Evolutionary conservation across 805 yeast genomes (phyloP).

Genomic region (Pichia ethanolica): DNA sequence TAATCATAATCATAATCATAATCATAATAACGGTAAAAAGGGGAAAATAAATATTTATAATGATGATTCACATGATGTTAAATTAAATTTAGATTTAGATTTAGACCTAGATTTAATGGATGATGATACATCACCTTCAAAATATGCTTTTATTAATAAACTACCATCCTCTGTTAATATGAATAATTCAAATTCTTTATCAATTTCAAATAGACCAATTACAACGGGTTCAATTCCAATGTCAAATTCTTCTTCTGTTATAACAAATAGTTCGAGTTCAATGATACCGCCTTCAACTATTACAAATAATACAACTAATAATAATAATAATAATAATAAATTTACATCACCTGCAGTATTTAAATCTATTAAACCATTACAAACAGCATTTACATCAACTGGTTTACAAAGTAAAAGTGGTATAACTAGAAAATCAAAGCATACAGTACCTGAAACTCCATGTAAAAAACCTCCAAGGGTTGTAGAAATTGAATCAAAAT

Average conservation of each 20-base stretch:
- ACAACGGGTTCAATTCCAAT: conserved; percentile 5
- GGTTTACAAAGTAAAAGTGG: conserved; percentile 59
- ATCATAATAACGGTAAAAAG: no score
- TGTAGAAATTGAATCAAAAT: conserved; percentile 12
- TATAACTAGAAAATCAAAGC: conserved; percentile 27
- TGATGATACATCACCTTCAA: conserved; percentile 10
- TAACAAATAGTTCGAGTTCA: conserved; percentile 11
- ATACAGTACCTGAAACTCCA: conserved; percentile 55
- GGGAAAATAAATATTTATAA: background rate
- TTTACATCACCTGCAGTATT: conserved; percentile 45
- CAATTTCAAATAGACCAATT: conserved; percentile 4
- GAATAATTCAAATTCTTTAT: conserved; percentile 16
- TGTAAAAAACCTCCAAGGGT: conserved; percentile 41
- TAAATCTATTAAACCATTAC: conserved; percentile 72
- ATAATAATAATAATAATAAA: conserved; percentile 21
- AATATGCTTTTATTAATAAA: conserved; percentile 1
- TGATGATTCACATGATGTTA: background rate
- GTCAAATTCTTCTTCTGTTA: background rate
- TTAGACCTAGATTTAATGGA: conserved; percentile 4
- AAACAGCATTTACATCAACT: conserved; percentile 71
- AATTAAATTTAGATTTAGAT: background rate
- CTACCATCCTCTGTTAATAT: background rate
- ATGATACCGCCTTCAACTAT: conserved; percentile 7
- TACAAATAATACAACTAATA: background rate
- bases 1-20: background rate